Conservation (phyloP, 345 rosid species). For the Chamaenerion angustifolium region DNA sequence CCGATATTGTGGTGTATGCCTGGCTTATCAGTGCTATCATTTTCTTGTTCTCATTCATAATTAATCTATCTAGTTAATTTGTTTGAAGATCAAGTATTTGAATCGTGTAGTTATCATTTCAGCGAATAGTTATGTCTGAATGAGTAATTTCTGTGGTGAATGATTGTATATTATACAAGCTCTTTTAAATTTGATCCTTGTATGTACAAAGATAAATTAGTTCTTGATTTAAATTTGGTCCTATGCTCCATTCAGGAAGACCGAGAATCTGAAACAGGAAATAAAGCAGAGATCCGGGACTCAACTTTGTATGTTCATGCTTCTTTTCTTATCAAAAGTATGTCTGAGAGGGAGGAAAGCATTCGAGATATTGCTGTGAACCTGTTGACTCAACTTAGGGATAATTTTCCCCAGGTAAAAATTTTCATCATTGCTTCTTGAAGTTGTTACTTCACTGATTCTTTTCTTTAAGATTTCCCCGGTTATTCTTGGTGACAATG, state of each 20-base stretch:
- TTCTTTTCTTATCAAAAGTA: constrained; percentile 80
- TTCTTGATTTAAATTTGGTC: background rate
- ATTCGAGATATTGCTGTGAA: constrained; percentile 75
- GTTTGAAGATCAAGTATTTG: too few relatives aligned
- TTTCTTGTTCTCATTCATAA: too few relatives aligned
- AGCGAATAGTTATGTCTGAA: too few relatives aligned
- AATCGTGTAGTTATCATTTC: too few relatives aligned
- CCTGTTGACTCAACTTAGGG: constrained; percentile 82
- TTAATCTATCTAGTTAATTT: too few relatives aligned
- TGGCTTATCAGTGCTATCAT: too few relatives aligned
- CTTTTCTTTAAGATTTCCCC: constrained; percentile 7
- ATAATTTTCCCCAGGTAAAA: constrained; percentile 92
- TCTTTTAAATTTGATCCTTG: too few relatives aligned
- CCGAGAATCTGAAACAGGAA: constrained; percentile 59
- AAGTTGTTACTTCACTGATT: background rate
- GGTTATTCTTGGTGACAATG: constrained; percentile 10
- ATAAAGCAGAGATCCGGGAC: constrained; percentile 70
- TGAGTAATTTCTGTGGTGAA: too few relatives aligned
- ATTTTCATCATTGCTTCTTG: constrained; percentile 5
- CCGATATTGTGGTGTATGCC: too few relatives aligned
- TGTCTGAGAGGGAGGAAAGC: constrained; percentile 95
- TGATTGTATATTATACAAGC: too few relatives aligned
- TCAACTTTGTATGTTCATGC: constrained; percentile 67
- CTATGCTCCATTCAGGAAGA: constrained; percentile 61
- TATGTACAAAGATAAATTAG: too few relatives aligned